Conservation (phyloP, 306 rosid genomes). For the Quercus agrifolia region DNA sequence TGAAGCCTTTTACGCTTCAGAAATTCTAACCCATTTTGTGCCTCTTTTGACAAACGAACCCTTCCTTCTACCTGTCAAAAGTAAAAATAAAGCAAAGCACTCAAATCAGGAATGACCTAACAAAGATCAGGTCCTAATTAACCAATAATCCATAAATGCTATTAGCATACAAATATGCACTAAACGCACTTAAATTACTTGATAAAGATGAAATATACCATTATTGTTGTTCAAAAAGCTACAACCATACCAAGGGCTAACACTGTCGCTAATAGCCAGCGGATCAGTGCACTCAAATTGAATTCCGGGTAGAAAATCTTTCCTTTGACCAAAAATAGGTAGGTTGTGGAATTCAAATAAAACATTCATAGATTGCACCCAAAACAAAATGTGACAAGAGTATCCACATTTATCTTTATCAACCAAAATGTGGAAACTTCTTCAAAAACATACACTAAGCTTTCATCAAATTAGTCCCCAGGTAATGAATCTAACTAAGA, state of each 20-base stretch:
- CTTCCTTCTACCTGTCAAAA: slow-evolving; percentile 81
- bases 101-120: not conserved
- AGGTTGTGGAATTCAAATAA: too few species aligned
- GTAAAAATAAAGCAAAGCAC: not conserved
- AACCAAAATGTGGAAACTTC: not conserved
- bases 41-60: slow-evolving; percentile 67
- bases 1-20: slow-evolving; percentile 79
- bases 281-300: not conserved
- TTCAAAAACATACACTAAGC: slow-evolving; percentile 4
- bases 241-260: not conserved
- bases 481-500: slow-evolving; percentile 1
- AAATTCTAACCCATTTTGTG: slow-evolving; percentile 63
- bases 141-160: not conserved
- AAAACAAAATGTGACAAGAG: not conserved
- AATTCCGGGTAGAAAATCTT: not conserved
- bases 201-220: not conserved
- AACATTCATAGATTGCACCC: too few species aligned
- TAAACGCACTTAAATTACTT: not conserved
- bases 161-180: not conserved
- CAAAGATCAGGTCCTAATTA: too few species aligned
- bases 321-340: not conserved
- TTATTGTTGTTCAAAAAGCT: not conserved
- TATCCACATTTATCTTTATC: slow-evolving; percentile 1
- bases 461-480: slow-evolving; percentile 2
- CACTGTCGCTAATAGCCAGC: not conserved